Evolutionary conservation across 129 eudicot genomes (phyloP).

Genomic region (Flaveria linearis): DNA sequence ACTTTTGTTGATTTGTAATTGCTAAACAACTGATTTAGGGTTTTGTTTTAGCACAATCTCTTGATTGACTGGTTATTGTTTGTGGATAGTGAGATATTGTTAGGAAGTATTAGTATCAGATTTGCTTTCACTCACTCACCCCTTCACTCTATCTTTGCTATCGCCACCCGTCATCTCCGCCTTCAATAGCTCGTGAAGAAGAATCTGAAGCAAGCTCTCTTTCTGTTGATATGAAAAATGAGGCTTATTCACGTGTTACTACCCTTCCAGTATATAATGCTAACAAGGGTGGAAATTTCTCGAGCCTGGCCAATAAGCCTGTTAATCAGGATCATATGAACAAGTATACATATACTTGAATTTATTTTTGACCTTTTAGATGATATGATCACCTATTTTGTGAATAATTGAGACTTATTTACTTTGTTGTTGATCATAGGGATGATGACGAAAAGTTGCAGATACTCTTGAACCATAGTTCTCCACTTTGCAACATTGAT

Average conservation of each 20-base stretch:
- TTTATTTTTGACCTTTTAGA: neutral
- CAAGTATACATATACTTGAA: slow-evolving; percentile 41
- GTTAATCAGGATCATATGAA: slow-evolving; percentile 50
- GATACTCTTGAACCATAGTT: slow-evolving; percentile 56
- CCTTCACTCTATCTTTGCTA: too few relatives aligned
- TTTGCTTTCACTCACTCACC: too few relatives aligned
- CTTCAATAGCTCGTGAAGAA: slow-evolving; percentile 77
- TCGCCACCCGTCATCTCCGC: too few relatives aligned
- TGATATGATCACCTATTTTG: neutral
- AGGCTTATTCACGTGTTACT: slow-evolving; percentile 62
- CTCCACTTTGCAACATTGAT: slow-evolving; percentile 59
- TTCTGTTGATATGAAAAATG: slow-evolving; percentile 79
- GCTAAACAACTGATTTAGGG: too few relatives aligned
- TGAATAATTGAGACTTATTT: neutral
- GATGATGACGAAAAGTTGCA: slow-evolving; percentile 68
- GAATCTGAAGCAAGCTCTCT: slow-evolving; percentile 99
- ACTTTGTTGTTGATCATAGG: slow-evolving; percentile 46
- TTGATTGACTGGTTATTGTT: too few relatives aligned
- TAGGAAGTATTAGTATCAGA: too few relatives aligned
- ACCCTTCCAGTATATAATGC: slow-evolving; percentile 51
- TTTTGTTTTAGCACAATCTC: too few relatives aligned
- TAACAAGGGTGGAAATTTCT: slow-evolving; percentile 51
- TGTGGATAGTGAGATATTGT: too few relatives aligned
- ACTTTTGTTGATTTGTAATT: too few relatives aligned
- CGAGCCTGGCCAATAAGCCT: slow-evolving; percentile 50